phyloP scores from a whole-genome alignment of 805 yeast species.

The Komagataella mondaviorum region DNA sequence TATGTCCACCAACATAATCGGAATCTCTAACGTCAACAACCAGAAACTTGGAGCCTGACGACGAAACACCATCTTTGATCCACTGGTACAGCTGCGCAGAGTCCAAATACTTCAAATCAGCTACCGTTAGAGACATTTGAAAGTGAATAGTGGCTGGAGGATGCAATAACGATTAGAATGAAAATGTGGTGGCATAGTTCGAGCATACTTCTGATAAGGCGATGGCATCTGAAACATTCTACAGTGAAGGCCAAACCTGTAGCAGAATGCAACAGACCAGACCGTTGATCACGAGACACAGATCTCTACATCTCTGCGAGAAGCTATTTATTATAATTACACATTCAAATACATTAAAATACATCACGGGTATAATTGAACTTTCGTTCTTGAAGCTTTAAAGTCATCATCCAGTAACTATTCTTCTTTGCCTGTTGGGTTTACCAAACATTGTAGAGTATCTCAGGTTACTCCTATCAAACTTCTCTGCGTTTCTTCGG shows the following conservation, averaged over 20 bases:
- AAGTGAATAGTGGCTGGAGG: neutral
- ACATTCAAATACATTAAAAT: neutral
- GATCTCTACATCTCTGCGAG: neutral
- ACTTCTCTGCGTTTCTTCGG: neutral
- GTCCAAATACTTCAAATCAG: conserved; percentile 33
- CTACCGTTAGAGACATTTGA: conserved; percentile 11
- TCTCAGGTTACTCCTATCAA: neutral
- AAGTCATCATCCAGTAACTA: neutral
- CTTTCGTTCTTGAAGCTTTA: neutral
- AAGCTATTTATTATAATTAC: neutral
- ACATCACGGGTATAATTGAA: neutral
- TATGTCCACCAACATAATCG: conserved; percentile 71
- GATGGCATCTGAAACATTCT: neutral
- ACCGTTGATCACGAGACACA: no score
- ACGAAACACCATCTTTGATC: conserved; percentile 24
- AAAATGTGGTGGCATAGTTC: neutral
- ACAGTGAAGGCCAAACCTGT: neutral
- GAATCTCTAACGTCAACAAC: conserved; percentile 80
- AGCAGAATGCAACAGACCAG: neutral
- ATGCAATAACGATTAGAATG: neutral
- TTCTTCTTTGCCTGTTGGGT: neutral
- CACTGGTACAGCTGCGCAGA: conserved; percentile 31
- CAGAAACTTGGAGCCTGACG: conserved; percentile 26
- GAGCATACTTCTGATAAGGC: neutral
- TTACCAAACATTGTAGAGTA: neutral